Evolutionary conservation across 2,329 filamentous ascomycete species (phyloP), one percentile per base, ranked within the genome.

Genomic region (Tolypocladium pustulatum): DNA sequence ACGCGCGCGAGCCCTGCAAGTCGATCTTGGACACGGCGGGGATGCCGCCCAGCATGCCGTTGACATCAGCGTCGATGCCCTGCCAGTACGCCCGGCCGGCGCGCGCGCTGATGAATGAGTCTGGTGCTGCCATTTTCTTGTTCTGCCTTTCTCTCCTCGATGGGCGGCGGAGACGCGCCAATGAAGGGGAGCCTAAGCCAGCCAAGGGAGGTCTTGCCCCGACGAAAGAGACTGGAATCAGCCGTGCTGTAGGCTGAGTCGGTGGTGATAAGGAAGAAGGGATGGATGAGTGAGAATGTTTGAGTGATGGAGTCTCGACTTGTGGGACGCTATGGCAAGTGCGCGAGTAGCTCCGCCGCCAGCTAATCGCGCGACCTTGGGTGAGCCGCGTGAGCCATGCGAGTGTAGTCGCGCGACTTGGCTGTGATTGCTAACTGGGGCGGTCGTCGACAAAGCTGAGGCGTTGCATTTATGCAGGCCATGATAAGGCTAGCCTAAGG

Each of bases 1-100:
- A 89, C 65, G 78, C 82, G 61, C 80, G 78, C 3, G 83, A 87
- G 56, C 84, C 84, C 65, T 83, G 82, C 2, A 90, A 75, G 67
- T 89, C 87, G 58, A 85, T 81, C 59, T 80, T 58, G 6, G 63
- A 61, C 34, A 65, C 46, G 40, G 61, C 57, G 3, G 73, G 67
- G 60, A 73, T 75, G 75, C 91, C 88, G 65, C 89, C 90, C 3
- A 94, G 85, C 85, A 92, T 91, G 71, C 89, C 88, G 65, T 87
- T 80, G 59, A 75, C 69, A 63, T 75, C 72, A 57, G 75, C 73
- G 17, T 70, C 68, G 53, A 76, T 64, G 59, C 67, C 68, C 57
- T 77, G 66, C 78, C 77, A 80, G 68, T 80, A 80, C 25, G 65
- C 65, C 30, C 70, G 68, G 20, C 72, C 71, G 40, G 72, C 72